phyloP scores from a whole-genome alignment of 495 filamentous ascomycete genomes.

The Neurospora intermedia region DNA sequence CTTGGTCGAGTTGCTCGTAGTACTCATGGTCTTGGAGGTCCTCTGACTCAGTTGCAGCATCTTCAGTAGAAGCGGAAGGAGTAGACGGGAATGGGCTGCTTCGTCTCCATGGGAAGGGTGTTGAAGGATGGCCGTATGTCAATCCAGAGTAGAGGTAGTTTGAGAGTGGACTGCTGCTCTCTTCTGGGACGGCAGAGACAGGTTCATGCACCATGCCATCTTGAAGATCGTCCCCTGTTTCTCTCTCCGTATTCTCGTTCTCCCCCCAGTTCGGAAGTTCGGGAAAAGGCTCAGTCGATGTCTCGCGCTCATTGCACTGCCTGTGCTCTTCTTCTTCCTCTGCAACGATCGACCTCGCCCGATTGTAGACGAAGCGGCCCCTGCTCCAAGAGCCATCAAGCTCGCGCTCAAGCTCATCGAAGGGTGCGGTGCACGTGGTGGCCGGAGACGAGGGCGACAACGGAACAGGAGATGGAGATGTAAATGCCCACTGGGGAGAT shows the following conservation, averaged over 20 bases:
- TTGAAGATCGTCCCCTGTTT: background rate
- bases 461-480: background rate
- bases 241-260: background rate
- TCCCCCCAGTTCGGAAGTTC: accelerated
- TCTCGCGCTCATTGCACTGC: background rate
- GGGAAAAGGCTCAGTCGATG: background rate
- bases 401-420: background rate
- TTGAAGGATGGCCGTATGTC: background rate
- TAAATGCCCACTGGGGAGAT: background rate
- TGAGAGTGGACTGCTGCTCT: background rate
- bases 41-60: background rate
- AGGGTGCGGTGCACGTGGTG: background rate
- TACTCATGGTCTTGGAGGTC: background rate
- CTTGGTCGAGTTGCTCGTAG: background rate
- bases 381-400: background rate
- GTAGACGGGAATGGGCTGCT: background rate
- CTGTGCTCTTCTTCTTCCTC: background rate
- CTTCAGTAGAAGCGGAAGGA: background rate
- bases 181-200: background rate
- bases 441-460: background rate
- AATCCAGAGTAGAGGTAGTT: background rate
- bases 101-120: background rate
- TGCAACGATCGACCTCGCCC: background rate
- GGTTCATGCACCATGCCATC: background rate
- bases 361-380: background rate